These are phyloP conservation scores for Teratosphaeria gauchensis DNA, from an alignment of 2,329 filamentous ascomycete genomes.

Conservation along the genomic window DNA sequence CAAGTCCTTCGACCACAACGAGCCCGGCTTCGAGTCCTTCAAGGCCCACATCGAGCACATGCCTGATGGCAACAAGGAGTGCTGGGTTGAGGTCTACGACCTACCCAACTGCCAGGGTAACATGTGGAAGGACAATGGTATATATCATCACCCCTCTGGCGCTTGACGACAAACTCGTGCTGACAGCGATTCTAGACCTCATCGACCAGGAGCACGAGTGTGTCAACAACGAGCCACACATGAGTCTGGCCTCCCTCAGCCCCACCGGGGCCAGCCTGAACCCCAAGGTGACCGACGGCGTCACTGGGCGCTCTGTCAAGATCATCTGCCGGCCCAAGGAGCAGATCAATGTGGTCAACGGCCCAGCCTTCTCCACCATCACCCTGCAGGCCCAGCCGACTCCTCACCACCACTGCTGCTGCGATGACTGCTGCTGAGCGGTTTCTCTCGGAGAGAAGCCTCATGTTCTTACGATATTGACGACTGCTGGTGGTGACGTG, in stretches of 20 bases:
- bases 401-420: neutral
- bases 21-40: constrained; percentile 7
- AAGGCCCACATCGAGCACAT: neutral
- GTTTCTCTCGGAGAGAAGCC: neutral
- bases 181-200: neutral
- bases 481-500: neutral
- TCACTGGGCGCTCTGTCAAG: constrained; percentile 4
- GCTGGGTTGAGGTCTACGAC: constrained; percentile 2
- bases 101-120: constrained; percentile 2
- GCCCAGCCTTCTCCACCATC: neutral
- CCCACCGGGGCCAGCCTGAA: neutral
- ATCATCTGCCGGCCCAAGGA: constrained; percentile 1
- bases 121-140: neutral
- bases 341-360: neutral
- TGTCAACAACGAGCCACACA: neutral
- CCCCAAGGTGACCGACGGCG: neutral
- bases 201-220: neutral
- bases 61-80: constrained; percentile 1
- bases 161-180: neutral
- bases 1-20: constrained; percentile 6
- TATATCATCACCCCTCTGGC: neutral
- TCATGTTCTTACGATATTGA: neutral
- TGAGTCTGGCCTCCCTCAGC: neutral
- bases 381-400: neutral
- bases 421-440: neutral